Conservation (phyloP, 257 asterid species). For the Dorcoceras hygrometricum region DNA sequence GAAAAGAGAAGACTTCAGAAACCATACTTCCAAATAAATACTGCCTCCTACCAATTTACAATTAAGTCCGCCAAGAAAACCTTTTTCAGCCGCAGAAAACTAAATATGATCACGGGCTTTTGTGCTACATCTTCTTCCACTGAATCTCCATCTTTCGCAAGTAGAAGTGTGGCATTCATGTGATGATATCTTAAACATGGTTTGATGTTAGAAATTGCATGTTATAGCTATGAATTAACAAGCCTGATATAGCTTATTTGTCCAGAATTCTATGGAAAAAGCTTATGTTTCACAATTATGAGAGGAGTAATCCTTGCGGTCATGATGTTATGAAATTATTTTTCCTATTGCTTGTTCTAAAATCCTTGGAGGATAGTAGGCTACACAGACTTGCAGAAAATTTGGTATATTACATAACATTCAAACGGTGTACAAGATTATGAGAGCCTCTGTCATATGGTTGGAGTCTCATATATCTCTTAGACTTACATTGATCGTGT, state of each 20-base stretch:
- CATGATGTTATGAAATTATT: not conserved
- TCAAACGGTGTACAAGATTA: too few species aligned
- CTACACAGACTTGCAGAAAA: not conserved
- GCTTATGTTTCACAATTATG: not conserved
- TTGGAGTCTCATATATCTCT: not conserved
- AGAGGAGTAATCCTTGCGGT: not conserved
- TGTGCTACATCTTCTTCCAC: not conserved
- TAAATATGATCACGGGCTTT: not conserved
- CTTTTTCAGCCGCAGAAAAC: not conserved
- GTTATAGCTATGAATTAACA: not conserved
- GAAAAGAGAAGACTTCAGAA: not conserved
- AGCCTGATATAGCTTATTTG: not conserved
- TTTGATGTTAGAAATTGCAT: not conserved
- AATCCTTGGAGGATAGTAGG: not conserved
- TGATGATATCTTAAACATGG: not conserved
- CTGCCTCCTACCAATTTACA: not conserved
- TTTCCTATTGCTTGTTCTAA: not conserved
- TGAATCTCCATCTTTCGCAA: not conserved
- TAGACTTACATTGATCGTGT: not conserved
- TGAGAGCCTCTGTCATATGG: not conserved
- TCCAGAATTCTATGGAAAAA: not conserved
- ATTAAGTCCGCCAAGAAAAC: not conserved
- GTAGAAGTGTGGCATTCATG: not conserved
- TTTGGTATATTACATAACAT: not conserved
- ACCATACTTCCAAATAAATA: not conserved